Conservation (phyloP, 2,329 filamentous ascomycete genomes). For the Penicillium sp. region DNA sequence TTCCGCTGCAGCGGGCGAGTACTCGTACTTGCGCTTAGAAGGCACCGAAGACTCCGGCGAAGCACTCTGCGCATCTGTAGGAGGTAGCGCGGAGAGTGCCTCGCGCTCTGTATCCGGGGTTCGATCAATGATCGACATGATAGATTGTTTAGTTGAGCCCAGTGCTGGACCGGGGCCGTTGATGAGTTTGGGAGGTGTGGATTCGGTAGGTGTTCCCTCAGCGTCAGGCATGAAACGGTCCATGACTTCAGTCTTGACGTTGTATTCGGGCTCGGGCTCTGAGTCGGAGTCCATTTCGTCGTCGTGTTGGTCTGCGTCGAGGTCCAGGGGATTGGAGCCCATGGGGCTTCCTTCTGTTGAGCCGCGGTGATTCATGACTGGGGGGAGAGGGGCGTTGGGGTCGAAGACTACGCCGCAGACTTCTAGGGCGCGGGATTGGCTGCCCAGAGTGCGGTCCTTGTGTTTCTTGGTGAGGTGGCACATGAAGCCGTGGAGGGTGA, state of each 20-base stretch:
- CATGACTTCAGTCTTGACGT: constrained; percentile 32
- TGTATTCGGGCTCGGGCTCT: constrained; percentile 27
- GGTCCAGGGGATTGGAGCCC: constrained; percentile 31
- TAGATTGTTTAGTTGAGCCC: constrained; percentile 38
- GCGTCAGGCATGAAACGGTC: constrained; percentile 25
- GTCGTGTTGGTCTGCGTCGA: constrained; percentile 33
- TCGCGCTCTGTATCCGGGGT: constrained; percentile 30
- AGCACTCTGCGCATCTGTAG: constrained; percentile 25
- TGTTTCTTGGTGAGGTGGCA: constrained; percentile 46
- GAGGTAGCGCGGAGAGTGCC: constrained; percentile 19
- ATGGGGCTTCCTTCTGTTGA: constrained; percentile 39
- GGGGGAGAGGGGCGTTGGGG: constrained; percentile 39
- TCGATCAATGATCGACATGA: constrained; percentile 43
- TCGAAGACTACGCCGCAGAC: constrained; percentile 42
- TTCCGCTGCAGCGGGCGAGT: constrained; percentile 18
- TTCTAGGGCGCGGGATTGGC: constrained; percentile 43
- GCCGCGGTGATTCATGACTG: constrained; percentile 33
- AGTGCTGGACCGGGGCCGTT: constrained; percentile 14
- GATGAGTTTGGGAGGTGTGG: constrained; percentile 18
- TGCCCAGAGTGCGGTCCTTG: constrained; percentile 43
- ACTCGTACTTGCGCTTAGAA: constrained; percentile 25
- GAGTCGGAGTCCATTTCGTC: constrained; percentile 34
- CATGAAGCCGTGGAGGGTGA: constrained; percentile 45
- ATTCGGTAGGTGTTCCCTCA: constrained; percentile 11
- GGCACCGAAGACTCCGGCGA: constrained; percentile 20